Evolutionary conservation across 2,329 filamentous ascomycete species (phyloP).

Genomic region (Akanthomyces muscarius): DNA sequence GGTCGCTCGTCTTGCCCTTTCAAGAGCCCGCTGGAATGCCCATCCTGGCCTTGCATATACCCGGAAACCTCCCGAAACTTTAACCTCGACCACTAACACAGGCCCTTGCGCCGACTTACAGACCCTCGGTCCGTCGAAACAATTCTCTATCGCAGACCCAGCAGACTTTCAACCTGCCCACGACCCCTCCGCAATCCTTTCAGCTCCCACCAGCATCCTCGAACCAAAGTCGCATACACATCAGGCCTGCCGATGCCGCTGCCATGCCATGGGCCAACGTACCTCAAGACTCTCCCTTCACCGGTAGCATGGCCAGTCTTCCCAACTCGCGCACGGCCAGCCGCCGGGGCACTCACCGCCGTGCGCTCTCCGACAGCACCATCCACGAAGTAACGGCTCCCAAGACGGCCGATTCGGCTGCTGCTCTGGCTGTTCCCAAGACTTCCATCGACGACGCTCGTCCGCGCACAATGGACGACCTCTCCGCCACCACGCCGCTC

Average conservation of each 20-base stretch:
- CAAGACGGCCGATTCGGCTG: conserved; percentile 60
- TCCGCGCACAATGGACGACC: conserved; percentile 60
- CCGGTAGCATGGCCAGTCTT: conserved; percentile 32
- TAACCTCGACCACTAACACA: conserved; percentile 20
- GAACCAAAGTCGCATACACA: conserved; percentile 26
- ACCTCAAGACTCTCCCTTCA: conserved; percentile 35
- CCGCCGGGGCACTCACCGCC: conserved; percentile 43
- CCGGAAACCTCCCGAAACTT: neutral
- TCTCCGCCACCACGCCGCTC: conserved; percentile 44
- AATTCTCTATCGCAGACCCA: conserved; percentile 34
- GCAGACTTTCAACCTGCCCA: conserved; percentile 51
- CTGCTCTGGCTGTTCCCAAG: conserved; percentile 71
- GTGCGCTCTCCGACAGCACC: conserved; percentile 74
- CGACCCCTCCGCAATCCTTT: conserved; percentile 57
- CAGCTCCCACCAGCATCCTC: conserved; percentile 39
- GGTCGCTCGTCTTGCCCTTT: neutral
- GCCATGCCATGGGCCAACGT: conserved; percentile 41
- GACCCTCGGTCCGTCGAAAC: conserved; percentile 58
- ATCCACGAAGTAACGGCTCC: conserved; percentile 58
- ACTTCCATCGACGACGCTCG: conserved; percentile 52
- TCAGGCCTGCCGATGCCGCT: conserved; percentile 21
- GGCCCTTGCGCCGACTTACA: conserved; percentile 28
- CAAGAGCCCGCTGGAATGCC: conserved; percentile 7
- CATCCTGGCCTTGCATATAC: neutral
- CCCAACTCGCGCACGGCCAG: conserved; percentile 25